Conservation (phyloP, 257 asterid genomes). For the Solanum arcanum region DNA sequence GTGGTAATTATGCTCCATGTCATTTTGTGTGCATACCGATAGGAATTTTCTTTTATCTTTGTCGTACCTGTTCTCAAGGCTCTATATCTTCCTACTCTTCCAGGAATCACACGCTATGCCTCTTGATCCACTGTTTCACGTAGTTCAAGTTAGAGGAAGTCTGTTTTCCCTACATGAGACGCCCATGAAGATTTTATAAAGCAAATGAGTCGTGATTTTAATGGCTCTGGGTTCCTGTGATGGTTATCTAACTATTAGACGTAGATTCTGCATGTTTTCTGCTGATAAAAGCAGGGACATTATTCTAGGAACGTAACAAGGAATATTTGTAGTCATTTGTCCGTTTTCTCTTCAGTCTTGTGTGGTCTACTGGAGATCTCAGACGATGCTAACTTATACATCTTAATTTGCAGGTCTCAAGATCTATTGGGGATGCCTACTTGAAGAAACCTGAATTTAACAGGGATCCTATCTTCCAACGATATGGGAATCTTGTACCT, state of each 20-base stretch:
- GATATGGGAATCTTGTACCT: conserved; percentile 47
- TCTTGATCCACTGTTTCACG: conserved; percentile 50
- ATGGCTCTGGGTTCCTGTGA: conserved; percentile 16
- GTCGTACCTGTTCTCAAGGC: conserved; percentile 27
- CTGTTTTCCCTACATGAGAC: conserved; percentile 46
- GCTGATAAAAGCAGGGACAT: conserved; percentile 26
- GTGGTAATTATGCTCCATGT: neutral
- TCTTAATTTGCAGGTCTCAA: conserved; percentile 59
- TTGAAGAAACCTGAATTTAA: conserved; percentile 81
- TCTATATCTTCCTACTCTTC: conserved; percentile 38
- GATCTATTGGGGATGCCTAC: conserved; percentile 91
- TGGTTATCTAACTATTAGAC: conserved; percentile 25
- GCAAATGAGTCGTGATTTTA: conserved; percentile 42
- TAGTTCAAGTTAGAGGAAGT: conserved; percentile 44
- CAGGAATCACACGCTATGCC: conserved; percentile 66
- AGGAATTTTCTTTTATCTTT: neutral
- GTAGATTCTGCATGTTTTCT: conserved; percentile 26
- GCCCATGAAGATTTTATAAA: conserved; percentile 22
- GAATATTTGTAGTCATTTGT: neutral
- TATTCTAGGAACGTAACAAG: conserved; percentile 8
- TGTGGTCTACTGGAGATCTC: neutral
- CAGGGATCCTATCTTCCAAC: conserved; percentile 67
- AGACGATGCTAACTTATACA: neutral
- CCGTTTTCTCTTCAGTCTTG: neutral
- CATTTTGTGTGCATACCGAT: neutral